Evolutionary conservation across 305 asterid genomes (phyloP).

Genomic region (Monarda citriodora): DNA sequence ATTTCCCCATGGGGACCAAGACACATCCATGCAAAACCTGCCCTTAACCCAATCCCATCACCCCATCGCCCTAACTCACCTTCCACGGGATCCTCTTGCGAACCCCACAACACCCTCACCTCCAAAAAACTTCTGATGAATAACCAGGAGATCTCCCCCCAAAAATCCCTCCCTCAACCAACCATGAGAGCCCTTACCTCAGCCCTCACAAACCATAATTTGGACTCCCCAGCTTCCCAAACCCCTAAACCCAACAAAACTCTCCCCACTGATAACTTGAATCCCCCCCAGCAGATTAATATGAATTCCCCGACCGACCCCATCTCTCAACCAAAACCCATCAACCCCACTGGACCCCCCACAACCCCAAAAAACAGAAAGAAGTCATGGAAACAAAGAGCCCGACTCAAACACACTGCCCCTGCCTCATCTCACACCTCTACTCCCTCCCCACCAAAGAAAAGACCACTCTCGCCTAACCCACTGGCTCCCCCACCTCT

Average conservation of each 20-base stretch:
- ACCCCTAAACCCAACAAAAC: too few species aligned
- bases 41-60: neutral
- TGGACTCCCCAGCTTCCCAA: too few species aligned
- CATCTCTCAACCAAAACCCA: too few species aligned
- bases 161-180: neutral
- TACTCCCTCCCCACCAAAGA: neutral
- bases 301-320: too few species aligned
- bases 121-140: too few species aligned
- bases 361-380: neutral
- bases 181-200: neutral
- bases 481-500: neutral
- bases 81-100: neutral
- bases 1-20: neutral
- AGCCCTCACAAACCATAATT: neutral
- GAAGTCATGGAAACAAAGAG: neutral
- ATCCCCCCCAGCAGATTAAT: too few species aligned
- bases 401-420: neutral
- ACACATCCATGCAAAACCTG: neutral
- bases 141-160: neutral
- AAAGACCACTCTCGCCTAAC: neutral
- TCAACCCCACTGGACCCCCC: too few species aligned
- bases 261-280: too few species aligned
- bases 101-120: neutral
- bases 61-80: neutral
- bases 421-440: too few species aligned